These are phyloP conservation scores for Fusarium lateritium DNA, from an alignment of 2,329 filamentous ascomycete species.

Conservation along the genomic window DNA sequence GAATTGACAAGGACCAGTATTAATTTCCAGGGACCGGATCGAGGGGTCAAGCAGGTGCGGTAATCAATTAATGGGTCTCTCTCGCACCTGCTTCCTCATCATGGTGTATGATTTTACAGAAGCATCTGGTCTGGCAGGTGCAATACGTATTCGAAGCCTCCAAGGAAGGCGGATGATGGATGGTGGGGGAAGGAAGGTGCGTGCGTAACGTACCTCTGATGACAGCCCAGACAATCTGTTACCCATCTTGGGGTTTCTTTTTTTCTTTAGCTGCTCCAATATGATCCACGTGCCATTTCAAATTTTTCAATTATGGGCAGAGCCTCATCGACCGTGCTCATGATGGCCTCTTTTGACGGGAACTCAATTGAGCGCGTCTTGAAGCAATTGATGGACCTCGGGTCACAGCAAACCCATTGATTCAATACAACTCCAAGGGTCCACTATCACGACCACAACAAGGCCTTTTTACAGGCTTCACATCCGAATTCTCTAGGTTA, in stretches of 20 bases:
- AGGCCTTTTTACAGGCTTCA: slow-evolving; percentile 27
- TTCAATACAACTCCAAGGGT: slow-evolving; percentile 31
- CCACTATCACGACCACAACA: slow-evolving; percentile 34
- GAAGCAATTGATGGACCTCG: slow-evolving; percentile 8
- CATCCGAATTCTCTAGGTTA: slow-evolving; percentile 6
- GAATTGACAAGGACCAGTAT: slow-evolving; percentile 28
- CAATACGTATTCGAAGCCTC: slow-evolving; percentile 31
- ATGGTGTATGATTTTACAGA: slow-evolving; percentile 34
- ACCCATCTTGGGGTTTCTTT: slow-evolving; percentile 46
- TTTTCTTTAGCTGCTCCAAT: slow-evolving; percentile 31
- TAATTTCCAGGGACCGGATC: slow-evolving; percentile 40
- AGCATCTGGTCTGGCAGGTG: slow-evolving; percentile 20
- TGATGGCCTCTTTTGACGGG: neutral
- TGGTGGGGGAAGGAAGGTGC: slow-evolving; percentile 42
- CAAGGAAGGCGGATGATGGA: slow-evolving; percentile 29
- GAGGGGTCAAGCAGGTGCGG: slow-evolving; percentile 29
- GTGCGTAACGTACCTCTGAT: slow-evolving; percentile 43
- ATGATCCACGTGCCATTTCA: slow-evolving; percentile 35
- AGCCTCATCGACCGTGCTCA: slow-evolving; percentile 34
- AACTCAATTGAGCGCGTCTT: slow-evolving; percentile 3
- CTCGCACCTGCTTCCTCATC: slow-evolving; percentile 25
- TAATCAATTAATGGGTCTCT: slow-evolving; percentile 19
- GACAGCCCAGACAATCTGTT: slow-evolving; percentile 37
- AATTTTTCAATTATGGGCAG: slow-evolving; percentile 27
- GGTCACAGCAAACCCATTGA: slow-evolving; percentile 14